Evolutionary conservation across 2,329 filamentous ascomycete genomes (phyloP).

Genomic region (Coniochaeta sp.): DNA sequence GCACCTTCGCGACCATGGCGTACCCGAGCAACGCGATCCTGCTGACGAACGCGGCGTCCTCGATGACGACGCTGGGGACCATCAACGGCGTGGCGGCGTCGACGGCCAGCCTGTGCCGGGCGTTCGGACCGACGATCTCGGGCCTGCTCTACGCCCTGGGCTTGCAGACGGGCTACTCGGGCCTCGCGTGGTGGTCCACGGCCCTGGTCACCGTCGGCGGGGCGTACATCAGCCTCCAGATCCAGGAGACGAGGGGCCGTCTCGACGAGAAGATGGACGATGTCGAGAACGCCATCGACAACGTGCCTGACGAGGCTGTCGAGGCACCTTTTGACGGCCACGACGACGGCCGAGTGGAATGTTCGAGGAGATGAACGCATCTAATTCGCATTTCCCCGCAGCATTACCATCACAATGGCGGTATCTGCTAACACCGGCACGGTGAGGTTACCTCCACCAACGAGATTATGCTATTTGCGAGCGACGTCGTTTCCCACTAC

Average conservation of each 20-base stretch:
- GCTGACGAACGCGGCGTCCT: constrained; percentile 80
- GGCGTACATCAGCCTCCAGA: constrained; percentile 65
- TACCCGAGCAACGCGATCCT: constrained; percentile 89
- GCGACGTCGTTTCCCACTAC: background rate
- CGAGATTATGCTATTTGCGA: background rate
- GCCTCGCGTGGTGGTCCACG: constrained; percentile 89
- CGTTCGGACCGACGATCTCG: constrained; percentile 82
- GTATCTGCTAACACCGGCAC: too few species aligned
- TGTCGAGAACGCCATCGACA: background rate
- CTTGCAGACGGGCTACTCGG: constrained; percentile 72
- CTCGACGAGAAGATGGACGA: constrained; percentile 27
- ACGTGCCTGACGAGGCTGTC: background rate
- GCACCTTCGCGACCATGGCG: constrained; percentile 82
- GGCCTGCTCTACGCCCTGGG: constrained; percentile 79
- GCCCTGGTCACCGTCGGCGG: constrained; percentile 69
- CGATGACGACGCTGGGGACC: constrained; percentile 75
- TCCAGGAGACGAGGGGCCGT: constrained; percentile 55
- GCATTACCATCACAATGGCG: too few species aligned
- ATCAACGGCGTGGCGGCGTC: constrained; percentile 92
- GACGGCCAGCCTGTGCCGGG: constrained; percentile 80
- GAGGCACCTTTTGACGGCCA: background rate
- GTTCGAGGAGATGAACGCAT: background rate
- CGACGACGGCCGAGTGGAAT: background rate
- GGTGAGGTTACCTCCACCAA: background rate
- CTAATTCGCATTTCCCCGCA: background rate